Evolutionary conservation across 495 filamentous ascomycete genomes (phyloP).

Genomic region (Talaromyces liani): DNA sequence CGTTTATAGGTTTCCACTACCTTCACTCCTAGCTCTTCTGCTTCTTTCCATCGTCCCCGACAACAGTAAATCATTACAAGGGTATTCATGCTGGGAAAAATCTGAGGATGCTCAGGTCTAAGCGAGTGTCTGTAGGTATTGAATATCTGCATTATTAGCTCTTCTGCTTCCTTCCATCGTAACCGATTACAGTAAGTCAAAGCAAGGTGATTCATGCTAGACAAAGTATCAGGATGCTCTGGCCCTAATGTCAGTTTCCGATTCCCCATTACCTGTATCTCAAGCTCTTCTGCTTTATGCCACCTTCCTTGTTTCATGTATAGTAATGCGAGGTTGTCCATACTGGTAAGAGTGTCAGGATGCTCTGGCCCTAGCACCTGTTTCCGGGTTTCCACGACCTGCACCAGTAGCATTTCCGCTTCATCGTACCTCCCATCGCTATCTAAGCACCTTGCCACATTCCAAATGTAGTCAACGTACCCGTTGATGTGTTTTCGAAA

Average conservation of each 20-base stretch:
- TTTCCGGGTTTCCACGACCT: slow-evolving; percentile 12
- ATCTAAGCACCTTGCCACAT: neutral
- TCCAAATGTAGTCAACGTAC: neutral
- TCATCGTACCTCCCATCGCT: slow-evolving; percentile 14
- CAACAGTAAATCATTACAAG: too few species aligned
- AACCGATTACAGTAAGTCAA: slow-evolving; percentile 17
- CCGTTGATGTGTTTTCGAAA: neutral
- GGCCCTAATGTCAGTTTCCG: slow-evolving; percentile 21
- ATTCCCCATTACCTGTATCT: slow-evolving; percentile 18
- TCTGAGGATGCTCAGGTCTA: too few species aligned
- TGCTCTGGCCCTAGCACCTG: slow-evolving; percentile 13
- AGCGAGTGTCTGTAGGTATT: too few species aligned
- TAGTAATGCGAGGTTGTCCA: slow-evolving; percentile 20
- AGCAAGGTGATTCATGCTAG: slow-evolving; percentile 33
- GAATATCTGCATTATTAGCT: too few species aligned
- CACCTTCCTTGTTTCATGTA: slow-evolving; percentile 25
- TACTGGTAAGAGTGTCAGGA: slow-evolving; percentile 18
- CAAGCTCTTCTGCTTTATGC: slow-evolving; percentile 29
- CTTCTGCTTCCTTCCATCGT: slow-evolving; percentile 6
- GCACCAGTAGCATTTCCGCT: slow-evolving; percentile 10
- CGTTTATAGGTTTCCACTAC: too few species aligned
- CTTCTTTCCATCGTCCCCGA: too few species aligned
- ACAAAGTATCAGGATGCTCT: slow-evolving; percentile 30
- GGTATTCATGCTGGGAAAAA: too few species aligned
- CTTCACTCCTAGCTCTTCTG: too few species aligned